Percentiles rank a stretch among this genome's conserved stretches.
These are phyloP conservation scores for Orbilia oligospora DNA, from an alignment of 2,329 filamentous ascomycete genomes.

Conservation along the genomic window DNA sequence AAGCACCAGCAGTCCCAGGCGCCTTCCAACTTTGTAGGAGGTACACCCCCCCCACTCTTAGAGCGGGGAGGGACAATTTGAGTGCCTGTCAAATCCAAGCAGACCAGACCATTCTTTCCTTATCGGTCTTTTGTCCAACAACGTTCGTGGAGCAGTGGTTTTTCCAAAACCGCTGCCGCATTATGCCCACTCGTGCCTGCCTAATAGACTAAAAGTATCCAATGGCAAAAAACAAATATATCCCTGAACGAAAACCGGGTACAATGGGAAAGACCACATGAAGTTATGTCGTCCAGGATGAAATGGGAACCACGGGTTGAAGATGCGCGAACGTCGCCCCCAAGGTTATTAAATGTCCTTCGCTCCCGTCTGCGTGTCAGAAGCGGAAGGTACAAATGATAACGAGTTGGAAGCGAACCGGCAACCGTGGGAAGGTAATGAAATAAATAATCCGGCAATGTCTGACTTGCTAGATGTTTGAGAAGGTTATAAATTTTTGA, in stretches of 20 bases:
- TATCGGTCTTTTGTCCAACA: slow-evolving; percentile 10
- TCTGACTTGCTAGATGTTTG: not conserved
- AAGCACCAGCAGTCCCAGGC: slow-evolving; percentile 15
- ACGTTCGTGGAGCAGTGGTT: slow-evolving; percentile 6
- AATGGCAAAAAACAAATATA: slow-evolving; percentile 12
- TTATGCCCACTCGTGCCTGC: slow-evolving; percentile 5
- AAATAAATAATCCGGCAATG: slow-evolving; percentile 7
- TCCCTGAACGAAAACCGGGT: slow-evolving; percentile 4
- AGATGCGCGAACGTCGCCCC: slow-evolving; percentile 54
- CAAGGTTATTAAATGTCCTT: slow-evolving; percentile 20
- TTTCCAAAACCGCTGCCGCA: not conserved
- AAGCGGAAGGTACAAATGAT: slow-evolving; percentile 17
- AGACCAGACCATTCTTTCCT: slow-evolving; percentile 17
- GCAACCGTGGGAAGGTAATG: slow-evolving; percentile 44
- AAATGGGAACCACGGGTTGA: slow-evolving; percentile 40
- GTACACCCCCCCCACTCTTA: no score
- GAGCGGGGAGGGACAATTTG: not conserved
- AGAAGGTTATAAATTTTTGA: not conserved
- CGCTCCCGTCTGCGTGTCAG: not conserved
- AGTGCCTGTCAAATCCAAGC: not conserved
- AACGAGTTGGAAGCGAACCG: slow-evolving; percentile 42
- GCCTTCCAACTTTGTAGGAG: no score
- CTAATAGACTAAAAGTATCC: not conserved
- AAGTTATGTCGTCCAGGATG: slow-evolving; percentile 4
- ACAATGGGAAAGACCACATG: slow-evolving; percentile 8